Base-by-base conservation (phyloP, 2,329 filamentous ascomycete species). In the Penicillium frequentans region DNA sequence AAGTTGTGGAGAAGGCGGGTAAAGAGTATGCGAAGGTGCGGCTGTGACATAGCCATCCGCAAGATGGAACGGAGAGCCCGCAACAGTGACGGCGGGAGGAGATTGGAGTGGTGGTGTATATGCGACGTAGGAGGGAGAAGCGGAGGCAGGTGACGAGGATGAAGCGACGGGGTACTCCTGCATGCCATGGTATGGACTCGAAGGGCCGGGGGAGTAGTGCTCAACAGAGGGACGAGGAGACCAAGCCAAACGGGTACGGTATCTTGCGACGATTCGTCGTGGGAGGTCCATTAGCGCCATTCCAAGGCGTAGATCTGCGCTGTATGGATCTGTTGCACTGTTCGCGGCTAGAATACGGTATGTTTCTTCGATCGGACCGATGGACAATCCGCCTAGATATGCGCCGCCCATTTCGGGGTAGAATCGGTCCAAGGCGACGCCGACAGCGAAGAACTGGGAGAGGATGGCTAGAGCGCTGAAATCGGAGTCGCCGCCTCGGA, bases 351-450 rank as follows among this genome's bases (percentile, higher is more conserved):
- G 84, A 35, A 90, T 86, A 48, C 86, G 84, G 46, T 91, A 87
- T 67, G 97, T 96, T 70, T 95, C 89, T 73, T 96, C 91, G 31
- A 98, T 86, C 0, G 93, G 91, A 1, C 83, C 82, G 46, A 96
- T 84, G 16, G 90, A 88, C 64, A 96, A 81, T 64, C 87, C 89
- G 48, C 90, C 90, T 66, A 93, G 92, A 74, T 97, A 96, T 49
- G 91, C 89, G 21, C 91, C 89, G 47, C 92, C 93, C 64, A 97
- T 89, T 72, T 96, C 91, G 3, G 93, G 92, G 73, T 96, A 97
- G 59, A 97, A 83, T 16, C 91, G 90, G 76, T 97, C 93, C 76
- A 98, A 85, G 39, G 91, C 86, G 58, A 98, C 81, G 3, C 91
- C 92, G 19, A 92, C 86, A 0, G 91, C 93, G 77, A 96, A 98